Conservation (phyloP, 768 basidiomycete species). For the Hericium alpestre region DNA sequence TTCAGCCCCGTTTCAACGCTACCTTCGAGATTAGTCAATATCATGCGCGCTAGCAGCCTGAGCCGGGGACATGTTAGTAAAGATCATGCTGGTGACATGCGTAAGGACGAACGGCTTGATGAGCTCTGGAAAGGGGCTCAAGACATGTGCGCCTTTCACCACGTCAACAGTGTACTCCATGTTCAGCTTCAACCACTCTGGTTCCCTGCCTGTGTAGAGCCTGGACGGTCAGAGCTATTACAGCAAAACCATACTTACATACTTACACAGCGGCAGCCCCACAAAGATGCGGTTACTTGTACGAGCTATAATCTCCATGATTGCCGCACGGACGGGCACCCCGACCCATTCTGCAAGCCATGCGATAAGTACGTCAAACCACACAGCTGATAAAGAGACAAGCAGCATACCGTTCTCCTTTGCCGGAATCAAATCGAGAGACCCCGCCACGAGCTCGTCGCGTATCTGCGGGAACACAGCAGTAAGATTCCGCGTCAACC, state of each 20-base stretch:
- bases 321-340: background rate
- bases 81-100: no score
- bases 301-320: conserved; percentile 20
- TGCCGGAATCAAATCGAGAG: background rate
- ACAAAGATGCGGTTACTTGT: conserved; percentile 32
- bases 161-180: conserved; percentile 26
- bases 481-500: background rate
- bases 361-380: background rate
- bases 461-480: background rate
- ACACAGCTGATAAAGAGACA: background rate
- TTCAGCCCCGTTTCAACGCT: background rate
- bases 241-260: no score
- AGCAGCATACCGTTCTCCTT: background rate
- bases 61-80: background rate
- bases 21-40: background rate
- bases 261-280: conserved; percentile 23
- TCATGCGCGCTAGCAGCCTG: background rate
- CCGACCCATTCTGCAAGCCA: background rate
- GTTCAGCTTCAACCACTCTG: conserved; percentile 25
- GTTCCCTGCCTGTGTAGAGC: conserved; percentile 22
- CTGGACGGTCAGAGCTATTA: no score
- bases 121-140: conserved; percentile 25
- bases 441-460: conserved; percentile 1
- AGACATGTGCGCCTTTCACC: conserved; percentile 20
- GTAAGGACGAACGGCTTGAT: conserved; percentile 22